Conservation (phyloP, 257 asterid genomes). For the Solanum chiquidenum region DNA sequence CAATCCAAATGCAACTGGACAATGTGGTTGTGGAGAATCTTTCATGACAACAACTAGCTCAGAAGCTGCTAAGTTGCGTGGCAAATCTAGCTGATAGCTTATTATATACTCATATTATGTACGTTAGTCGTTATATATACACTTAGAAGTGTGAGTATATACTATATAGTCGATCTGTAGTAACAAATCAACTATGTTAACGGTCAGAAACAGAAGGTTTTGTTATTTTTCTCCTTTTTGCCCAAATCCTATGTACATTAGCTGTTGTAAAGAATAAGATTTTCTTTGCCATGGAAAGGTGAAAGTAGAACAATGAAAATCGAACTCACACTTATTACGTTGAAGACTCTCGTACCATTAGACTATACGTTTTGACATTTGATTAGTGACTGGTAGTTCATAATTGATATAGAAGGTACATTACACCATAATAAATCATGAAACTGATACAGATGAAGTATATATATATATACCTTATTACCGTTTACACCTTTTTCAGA, state of each 20-base stretch:
- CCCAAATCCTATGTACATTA: neutral
- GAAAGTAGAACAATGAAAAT: neutral
- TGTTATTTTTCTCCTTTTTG: neutral
- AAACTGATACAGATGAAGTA: neutral
- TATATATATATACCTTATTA: neutral
- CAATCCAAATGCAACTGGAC: constrained; percentile 84
- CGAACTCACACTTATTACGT: neutral
- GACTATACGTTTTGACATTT: neutral
- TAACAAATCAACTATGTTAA: neutral
- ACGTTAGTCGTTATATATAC: neutral
- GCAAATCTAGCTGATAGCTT: neutral
- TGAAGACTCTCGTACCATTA: neutral
- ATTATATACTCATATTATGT: neutral
- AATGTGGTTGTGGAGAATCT: constrained; percentile 43
- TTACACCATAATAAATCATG: neutral
- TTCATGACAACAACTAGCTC: constrained; percentile 61
- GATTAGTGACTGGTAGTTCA: neutral
- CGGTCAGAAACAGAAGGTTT: neutral
- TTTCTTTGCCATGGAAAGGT: neutral
- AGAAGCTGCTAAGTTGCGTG: constrained; percentile 55
- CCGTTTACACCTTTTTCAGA: neutral
- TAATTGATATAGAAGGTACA: neutral
- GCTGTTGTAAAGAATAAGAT: neutral
- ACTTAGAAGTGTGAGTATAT: neutral
- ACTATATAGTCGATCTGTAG: neutral